Conservation (phyloP, 2,329 filamentous ascomycete genomes). For the Cercospora sp. region DNA sequence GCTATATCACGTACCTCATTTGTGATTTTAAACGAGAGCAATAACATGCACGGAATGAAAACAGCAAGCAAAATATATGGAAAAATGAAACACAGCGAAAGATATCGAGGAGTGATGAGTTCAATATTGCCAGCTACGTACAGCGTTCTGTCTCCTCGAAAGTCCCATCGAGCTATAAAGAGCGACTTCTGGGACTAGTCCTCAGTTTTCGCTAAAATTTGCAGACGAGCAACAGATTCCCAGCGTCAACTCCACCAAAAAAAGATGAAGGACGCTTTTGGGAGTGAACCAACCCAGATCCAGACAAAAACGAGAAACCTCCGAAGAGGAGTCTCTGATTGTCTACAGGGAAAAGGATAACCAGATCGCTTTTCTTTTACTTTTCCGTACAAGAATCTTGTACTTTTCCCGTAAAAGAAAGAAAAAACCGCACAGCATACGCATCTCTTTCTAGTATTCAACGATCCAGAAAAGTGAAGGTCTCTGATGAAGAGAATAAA, state of each 20-base stretch:
- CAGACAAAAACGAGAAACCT: background rate
- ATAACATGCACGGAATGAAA: background rate
- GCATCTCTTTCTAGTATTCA: slow-evolving; percentile 30
- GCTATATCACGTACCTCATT: no score
- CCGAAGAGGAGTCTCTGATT: background rate
- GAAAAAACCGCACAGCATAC: slow-evolving; percentile 34
- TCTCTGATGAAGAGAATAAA: background rate
- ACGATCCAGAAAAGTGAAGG: background rate
- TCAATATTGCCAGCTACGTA: slow-evolving; percentile 23
- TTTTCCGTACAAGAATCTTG: no score
- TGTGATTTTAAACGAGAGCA: background rate
- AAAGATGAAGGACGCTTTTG: slow-evolving; percentile 11
- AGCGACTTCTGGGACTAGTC: background rate
- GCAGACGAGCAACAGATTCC: slow-evolving; percentile 23
- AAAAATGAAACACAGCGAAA: background rate
- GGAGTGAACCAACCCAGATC: slow-evolving; percentile 36
- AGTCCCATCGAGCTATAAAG: background rate
- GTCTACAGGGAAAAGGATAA: slow-evolving; percentile 39
- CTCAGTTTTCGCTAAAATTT: background rate
- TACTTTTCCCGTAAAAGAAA: background rate
- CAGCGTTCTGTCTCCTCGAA: slow-evolving; percentile 25
- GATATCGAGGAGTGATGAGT: slow-evolving; percentile 9
- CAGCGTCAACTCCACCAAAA: slow-evolving; percentile 14
- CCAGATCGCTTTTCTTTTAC: slow-evolving; percentile 24
- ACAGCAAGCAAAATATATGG: background rate